phyloP scores from a whole-genome alignment of 345 rosid species.

The Salix purpurea region DNA sequence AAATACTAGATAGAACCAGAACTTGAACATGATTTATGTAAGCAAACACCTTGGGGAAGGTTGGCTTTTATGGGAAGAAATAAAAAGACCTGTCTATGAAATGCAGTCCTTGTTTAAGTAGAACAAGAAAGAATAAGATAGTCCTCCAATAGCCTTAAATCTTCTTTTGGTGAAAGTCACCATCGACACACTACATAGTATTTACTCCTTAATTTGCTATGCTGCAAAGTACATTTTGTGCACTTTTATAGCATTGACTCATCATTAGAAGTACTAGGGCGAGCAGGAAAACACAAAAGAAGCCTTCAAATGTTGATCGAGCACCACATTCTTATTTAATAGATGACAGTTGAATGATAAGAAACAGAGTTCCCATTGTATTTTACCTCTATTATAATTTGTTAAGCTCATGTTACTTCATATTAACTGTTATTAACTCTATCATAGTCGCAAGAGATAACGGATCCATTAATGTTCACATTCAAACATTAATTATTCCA shows the following conservation, averaged over 20 bases:
- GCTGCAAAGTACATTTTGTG: not conserved
- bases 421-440: not conserved
- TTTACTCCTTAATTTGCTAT: no score
- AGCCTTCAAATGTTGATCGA: not conserved
- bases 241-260: not conserved
- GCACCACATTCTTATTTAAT: not conserved
- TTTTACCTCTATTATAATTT: not conserved
- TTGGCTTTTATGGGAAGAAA: not conserved
- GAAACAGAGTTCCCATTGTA: not conserved
- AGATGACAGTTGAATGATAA: not conserved
- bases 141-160: not conserved
- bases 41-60: not conserved
- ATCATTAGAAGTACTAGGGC: not conserved
- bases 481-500: conserved; percentile 1
- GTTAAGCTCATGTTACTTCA: not conserved
- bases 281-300: not conserved
- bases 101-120: not conserved
- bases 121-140: not conserved
- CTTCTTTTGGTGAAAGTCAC: not conserved
- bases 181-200: not conserved
- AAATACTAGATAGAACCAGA: not conserved
- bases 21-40: not conserved
- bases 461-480: not conserved
- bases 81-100: not conserved
- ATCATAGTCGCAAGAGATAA: not conserved